Conservation (phyloP, 2,329 filamentous ascomycete genomes). For the Fusarium tjaetaba region DNA sequence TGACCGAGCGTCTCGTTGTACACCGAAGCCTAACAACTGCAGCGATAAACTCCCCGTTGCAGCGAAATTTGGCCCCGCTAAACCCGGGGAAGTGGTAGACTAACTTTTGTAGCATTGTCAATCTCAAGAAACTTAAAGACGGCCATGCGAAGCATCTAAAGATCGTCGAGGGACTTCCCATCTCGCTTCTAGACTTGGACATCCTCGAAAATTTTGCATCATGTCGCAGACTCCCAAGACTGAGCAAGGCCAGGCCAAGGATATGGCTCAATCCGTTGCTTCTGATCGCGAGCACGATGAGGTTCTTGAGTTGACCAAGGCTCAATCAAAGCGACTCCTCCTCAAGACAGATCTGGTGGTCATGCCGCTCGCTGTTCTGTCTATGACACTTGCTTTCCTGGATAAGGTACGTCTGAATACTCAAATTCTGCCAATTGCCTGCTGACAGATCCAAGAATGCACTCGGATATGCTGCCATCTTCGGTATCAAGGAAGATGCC, state of each 20-base stretch:
- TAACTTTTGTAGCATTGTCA: neutral
- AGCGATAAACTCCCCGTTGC: constrained; percentile 12
- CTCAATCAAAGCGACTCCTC: neutral
- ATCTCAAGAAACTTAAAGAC: neutral
- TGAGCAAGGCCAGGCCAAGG: neutral
- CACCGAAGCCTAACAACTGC: neutral
- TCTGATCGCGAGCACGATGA: neutral
- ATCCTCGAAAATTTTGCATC: too few species aligned
- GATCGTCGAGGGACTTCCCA: neutral
- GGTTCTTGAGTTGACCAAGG: neutral
- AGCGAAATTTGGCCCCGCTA: neutral
- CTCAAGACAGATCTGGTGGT: constrained; percentile 22
- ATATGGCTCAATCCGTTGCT: neutral
- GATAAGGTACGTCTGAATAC: constrained; percentile 2
- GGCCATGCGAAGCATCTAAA: neutral
- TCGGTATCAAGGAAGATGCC: constrained; percentile 34
- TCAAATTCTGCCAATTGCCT: neutral
- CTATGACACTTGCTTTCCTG: neutral
- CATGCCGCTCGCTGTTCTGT: constrained; percentile 8
- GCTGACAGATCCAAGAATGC: neutral
- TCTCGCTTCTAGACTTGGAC: neutral
- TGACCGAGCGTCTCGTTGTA: neutral
- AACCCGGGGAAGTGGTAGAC: neutral
- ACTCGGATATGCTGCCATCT: constrained; percentile 27
- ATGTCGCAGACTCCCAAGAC: neutral